Base-by-base conservation (phyloP, 495 filamentous ascomycete genomes). In the Platismatia glauca region DNA sequence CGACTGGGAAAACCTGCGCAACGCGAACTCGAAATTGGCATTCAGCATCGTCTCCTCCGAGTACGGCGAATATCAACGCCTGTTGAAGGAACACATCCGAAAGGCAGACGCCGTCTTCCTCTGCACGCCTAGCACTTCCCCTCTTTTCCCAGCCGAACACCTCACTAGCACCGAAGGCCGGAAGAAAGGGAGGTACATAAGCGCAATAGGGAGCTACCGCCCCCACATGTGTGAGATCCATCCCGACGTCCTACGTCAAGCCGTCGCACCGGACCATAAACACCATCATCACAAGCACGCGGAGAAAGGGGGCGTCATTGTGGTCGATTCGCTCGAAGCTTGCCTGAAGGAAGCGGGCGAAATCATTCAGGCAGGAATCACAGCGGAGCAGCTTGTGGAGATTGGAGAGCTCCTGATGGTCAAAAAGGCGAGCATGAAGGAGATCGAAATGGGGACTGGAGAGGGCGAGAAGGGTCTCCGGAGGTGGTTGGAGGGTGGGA, bases 271-370 rank as follows among this genome's bases (percentile, higher is more conserved):
- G 29, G 67, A 73, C 4, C 75, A 78, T 59, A 62, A 74, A 33
- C 75, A 81, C 22, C 86, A 89, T 64, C 86, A 84, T 70, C 88
- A 91, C 70, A 85, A 85, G 68, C 86, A 89, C 60, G 84, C 87
- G 11, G 74, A 77, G 27, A 80, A 86, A 65, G 89, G 90, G 22
- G 89, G 89, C 0, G 86, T 88, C 2, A 77, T 94, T 37, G 78
- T 96, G 7, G 93, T 97, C 15, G 93, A 97, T 71, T 90, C 86
- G 38, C 74, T 90, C 0, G 84, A 88, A 22, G 88, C 85, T 7
- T 90, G 89, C 60, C 67, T 97, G 64, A 84, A 86, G 67, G 91
- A 97, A 69, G 88, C 93, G 0, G 94, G 94, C 7, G 94, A 98
- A 77, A 76, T 98, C 59, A 87, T 93, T 34, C 84, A 90, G 67